Evolutionary conservation across 768 basidiomycete species (phyloP).

Genomic region (Amanita rubescens): DNA sequence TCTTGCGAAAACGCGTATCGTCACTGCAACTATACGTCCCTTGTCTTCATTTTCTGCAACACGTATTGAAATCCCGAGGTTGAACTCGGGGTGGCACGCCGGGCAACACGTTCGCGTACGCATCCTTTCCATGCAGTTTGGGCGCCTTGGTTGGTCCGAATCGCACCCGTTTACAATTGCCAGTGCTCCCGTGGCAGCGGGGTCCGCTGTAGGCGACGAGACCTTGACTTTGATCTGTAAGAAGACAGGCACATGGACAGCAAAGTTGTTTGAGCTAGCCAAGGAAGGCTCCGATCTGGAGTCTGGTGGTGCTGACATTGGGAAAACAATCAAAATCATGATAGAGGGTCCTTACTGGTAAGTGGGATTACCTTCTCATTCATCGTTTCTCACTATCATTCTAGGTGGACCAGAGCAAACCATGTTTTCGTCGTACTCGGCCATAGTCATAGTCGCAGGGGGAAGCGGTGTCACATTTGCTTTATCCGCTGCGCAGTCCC

Average conservation of each 20-base stretch:
- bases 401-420: constrained; percentile 37
- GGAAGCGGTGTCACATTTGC: constrained; percentile 56
- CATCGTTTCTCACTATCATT: background rate
- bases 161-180: constrained; percentile 81
- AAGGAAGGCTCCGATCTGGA: constrained; percentile 11
- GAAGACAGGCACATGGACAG: constrained; percentile 42
- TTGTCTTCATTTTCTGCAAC: constrained; percentile 58
- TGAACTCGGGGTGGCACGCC: constrained; percentile 75
- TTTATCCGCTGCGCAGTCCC: constrained; percentile 39
- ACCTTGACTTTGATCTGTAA: constrained; percentile 46
- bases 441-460: constrained; percentile 45
- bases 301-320: constrained; percentile 8
- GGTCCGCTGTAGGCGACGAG: constrained; percentile 31
- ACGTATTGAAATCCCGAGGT: constrained; percentile 48
- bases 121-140: constrained; percentile 44
- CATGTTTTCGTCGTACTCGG: constrained; percentile 39
- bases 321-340: constrained; percentile 23
- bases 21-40: constrained; percentile 49
- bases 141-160: constrained; percentile 50
- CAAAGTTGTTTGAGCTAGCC: constrained; percentile 30
- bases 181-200: constrained; percentile 19
- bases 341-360: constrained; percentile 39
- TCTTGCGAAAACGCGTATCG: constrained; percentile 52
- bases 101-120: constrained; percentile 79
- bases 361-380: background rate